A percentile compares a stretch with the other conserved stretches of the same genome.
Evolutionary conservation across 441 rosid genomes (phyloP).

Genomic region (Populus hybrid): DNA sequence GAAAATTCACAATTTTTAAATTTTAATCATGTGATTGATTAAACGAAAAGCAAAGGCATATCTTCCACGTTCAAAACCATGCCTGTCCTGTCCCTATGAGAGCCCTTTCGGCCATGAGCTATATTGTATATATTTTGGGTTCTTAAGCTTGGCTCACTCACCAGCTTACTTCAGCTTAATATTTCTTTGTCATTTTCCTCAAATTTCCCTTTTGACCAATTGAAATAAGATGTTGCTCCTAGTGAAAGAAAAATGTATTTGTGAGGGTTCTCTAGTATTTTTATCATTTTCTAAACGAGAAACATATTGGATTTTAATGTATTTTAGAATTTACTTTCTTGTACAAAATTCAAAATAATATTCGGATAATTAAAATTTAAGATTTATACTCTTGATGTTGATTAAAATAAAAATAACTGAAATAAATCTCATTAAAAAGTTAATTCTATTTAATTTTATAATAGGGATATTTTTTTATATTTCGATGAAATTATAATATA

Average conservation of each 20-base stretch:
- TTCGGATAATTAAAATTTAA: background rate
- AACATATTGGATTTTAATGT: background rate
- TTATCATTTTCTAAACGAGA: too few species aligned
- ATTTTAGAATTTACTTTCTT: background rate
- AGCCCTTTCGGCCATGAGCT: background rate
- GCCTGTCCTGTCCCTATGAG: background rate
- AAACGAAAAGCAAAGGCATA: slow-evolving; percentile 1
- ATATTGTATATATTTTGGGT: background rate
- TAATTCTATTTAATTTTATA: background rate
- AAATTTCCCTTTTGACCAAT: too few species aligned
- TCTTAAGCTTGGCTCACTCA: background rate
- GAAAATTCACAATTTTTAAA: background rate
- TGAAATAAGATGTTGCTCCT: background rate
- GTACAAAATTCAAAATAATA: background rate
- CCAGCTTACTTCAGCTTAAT: too few species aligned
- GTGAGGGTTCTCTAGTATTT: background rate
- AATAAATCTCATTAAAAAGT: background rate
- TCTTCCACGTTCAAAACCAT: background rate
- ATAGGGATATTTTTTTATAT: background rate
- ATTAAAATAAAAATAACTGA: too few species aligned
- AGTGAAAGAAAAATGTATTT: background rate
- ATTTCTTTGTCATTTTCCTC: too few species aligned
- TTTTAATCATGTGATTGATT: background rate
- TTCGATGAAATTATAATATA: too few species aligned
- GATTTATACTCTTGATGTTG: too few species aligned